Percentiles rank a stretch among this genome's conserved stretches.
These are phyloP conservation scores for Ophiostoma ips DNA, from an alignment of 2,329 filamentous ascomycete species.

Conservation along the genomic window DNA sequence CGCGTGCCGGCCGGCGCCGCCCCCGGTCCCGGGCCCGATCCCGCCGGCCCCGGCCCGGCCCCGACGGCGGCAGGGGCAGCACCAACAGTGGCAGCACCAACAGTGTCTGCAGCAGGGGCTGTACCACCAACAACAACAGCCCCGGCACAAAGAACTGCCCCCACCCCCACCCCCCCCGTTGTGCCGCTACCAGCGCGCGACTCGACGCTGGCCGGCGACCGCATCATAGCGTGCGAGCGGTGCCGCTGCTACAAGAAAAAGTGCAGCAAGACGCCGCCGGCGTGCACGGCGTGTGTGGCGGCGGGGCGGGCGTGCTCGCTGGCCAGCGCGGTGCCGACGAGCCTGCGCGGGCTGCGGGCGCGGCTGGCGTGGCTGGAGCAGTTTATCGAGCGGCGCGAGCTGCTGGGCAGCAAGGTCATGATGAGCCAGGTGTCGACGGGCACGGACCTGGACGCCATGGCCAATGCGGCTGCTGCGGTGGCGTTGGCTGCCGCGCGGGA, in stretches of 20 bases:
- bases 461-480: no score
- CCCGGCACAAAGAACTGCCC: not conserved
- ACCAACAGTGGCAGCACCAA: not conserved
- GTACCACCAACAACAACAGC: not conserved
- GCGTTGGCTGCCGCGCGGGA: not conserved
- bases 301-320: constrained; percentile 27
- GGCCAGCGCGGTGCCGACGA: constrained; percentile 18
- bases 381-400: not conserved
- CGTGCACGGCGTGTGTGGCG: constrained; percentile 25
- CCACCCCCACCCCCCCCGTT: no score
- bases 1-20: not conserved
- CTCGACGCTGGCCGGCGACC: not conserved
- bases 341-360: constrained; percentile 23
- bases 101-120: not conserved
- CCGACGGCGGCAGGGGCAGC: not conserved
- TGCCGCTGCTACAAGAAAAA: constrained; percentile 25
- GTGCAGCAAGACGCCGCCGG: constrained; percentile 29
- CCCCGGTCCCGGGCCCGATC: not conserved
- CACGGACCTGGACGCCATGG: not conserved
- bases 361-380: constrained; percentile 26
- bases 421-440: constrained; percentile 21
- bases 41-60: not conserved
- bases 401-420: not conserved
- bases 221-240: constrained; percentile 7
- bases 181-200: not conserved